A percentile compares a stretch with the other conserved stretches of the same genome.
Conservation (phyloP, 352 stramenopile genomes). For the Pythium insidiosum region DNA sequence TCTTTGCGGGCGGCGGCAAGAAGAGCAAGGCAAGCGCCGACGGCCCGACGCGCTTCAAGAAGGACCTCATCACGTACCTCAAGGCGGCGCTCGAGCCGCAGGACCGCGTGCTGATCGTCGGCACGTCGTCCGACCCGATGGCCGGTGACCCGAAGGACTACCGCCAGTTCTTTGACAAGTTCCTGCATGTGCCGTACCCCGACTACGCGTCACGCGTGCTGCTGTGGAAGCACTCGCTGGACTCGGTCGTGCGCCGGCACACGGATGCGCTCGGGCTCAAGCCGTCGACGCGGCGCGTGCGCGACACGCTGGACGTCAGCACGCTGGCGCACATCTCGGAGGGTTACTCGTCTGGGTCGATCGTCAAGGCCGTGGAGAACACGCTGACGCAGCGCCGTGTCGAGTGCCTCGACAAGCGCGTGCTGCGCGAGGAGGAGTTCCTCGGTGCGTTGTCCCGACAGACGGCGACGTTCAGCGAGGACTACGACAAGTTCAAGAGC, state of each 20-base stretch:
- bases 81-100: conserved; percentile 82
- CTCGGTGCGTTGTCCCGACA: conserved; percentile 62
- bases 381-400: conserved; percentile 76
- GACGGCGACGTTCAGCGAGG: conserved; percentile 50
- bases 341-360: conserved; percentile 85
- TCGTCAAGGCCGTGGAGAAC: conserved; percentile 62
- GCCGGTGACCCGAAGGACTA: conserved; percentile 83
- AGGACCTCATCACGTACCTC: conserved; percentile 90
- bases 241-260: conserved; percentile 33
- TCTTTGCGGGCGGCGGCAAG: conserved; percentile 75
- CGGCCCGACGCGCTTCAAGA: conserved; percentile 86
- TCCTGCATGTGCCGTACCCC: conserved; percentile 88
- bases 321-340: conserved; percentile 89
- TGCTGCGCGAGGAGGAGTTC: conserved; percentile 84
- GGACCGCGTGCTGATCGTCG: conserved; percentile 90
- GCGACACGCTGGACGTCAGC: conserved; percentile 73
- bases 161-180: conserved; percentile 89
- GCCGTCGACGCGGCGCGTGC: conserved; percentile 13
- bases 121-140: conserved; percentile 79
- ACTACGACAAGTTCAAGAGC: conserved; percentile 68
- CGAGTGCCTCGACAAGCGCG: conserved; percentile 69
- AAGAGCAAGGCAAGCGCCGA: conserved; percentile 79
- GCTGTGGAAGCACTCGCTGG: conserved; percentile 83
- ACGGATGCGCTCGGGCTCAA: conserved; percentile 20
- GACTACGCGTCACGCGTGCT: conserved; percentile 88